Percentiles rank a stretch among this genome's conserved stretches.
These are phyloP conservation scores for Globisporangium parvum DNA, from an alignment of 352 stramenopile species.

Conservation along the genomic window DNA sequence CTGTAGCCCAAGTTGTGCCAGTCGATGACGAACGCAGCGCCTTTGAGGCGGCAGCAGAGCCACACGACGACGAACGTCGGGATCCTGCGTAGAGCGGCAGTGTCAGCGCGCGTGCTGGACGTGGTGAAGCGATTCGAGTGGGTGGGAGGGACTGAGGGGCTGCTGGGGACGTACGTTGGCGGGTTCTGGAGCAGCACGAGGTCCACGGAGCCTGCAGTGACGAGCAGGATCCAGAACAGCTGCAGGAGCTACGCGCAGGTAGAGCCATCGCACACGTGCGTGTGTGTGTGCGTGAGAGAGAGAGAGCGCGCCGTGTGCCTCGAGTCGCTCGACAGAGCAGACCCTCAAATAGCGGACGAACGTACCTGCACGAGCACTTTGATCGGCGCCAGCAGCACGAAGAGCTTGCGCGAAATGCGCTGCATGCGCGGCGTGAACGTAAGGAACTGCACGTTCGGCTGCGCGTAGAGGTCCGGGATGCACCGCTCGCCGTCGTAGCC, in stretches of 20 bases:
- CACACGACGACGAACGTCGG: constrained; percentile 92
- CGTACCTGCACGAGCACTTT: constrained; percentile 79
- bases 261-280: constrained; percentile 3
- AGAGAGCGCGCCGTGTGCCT: no score
- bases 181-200: constrained; percentile 98
- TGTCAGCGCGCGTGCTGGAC: neutral
- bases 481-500: constrained; percentile 92
- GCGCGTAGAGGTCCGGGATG: constrained; percentile 57
- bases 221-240: constrained; percentile 74
- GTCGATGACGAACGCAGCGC: constrained; percentile 95
- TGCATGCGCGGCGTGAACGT: constrained; percentile 68
- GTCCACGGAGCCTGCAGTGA: constrained; percentile 71
- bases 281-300: neutral
- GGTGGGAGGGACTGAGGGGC: no score
- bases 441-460: constrained; percentile 68
- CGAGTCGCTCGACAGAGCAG: no score
- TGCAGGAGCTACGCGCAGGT: constrained; percentile 47
- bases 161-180: constrained; percentile 57
- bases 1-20: constrained; percentile 99
- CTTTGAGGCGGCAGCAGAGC: constrained; percentile 61
- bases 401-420: constrained; percentile 51
- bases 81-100: constrained; percentile 51
- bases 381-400: constrained; percentile 69
- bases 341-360: neutral
- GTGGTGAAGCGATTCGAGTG: neutral